phyloP scores from a whole-genome alignment of 1,284 basidiomycete genomes.

The Fistulinella cinereoalba region DNA sequence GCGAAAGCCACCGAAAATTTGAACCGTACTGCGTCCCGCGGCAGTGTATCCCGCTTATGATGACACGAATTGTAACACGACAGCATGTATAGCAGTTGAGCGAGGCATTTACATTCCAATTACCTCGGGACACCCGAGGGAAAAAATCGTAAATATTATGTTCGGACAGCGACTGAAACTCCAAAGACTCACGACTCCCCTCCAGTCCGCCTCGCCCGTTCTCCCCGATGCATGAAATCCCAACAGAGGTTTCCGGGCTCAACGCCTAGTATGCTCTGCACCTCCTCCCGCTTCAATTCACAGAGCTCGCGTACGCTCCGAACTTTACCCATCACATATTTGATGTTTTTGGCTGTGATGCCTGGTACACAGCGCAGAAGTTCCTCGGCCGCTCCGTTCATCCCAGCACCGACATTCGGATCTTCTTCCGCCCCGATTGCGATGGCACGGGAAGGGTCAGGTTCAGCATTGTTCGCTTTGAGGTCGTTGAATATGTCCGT shows the following conservation, averaged over 20 bases:
- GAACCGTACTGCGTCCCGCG: too few species aligned
- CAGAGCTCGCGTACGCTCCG: slow-evolving; percentile 77
- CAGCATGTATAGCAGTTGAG: too few species aligned
- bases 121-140: too few species aligned
- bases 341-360: slow-evolving; percentile 81
- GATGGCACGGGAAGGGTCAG: slow-evolving; percentile 74
- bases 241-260: slow-evolving; percentile 81
- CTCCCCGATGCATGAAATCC: slow-evolving; percentile 79
- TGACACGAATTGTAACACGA: too few species aligned
- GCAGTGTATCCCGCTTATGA: too few species aligned
- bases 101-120: too few species aligned
- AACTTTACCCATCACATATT: slow-evolving; percentile 82
- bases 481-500: slow-evolving; percentile 92
- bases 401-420: slow-evolving; percentile 57
- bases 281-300: slow-evolving; percentile 55
- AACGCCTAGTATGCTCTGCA: slow-evolving; percentile 78
- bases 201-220: slow-evolving; percentile 23
- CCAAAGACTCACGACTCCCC: too few species aligned
- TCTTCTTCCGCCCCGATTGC: slow-evolving; percentile 79
- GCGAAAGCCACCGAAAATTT: too few species aligned
- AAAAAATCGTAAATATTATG: too few species aligned
- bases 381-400: slow-evolving; percentile 76
- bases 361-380: slow-evolving; percentile 73
- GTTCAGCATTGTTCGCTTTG: slow-evolving; percentile 82
- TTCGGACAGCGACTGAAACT: too few species aligned